A percentile compares a stretch with the other conserved stretches of the same genome.
Evolutionary conservation across 345 rosid species (phyloP).

Genomic region (Corchorus capsularis): DNA sequence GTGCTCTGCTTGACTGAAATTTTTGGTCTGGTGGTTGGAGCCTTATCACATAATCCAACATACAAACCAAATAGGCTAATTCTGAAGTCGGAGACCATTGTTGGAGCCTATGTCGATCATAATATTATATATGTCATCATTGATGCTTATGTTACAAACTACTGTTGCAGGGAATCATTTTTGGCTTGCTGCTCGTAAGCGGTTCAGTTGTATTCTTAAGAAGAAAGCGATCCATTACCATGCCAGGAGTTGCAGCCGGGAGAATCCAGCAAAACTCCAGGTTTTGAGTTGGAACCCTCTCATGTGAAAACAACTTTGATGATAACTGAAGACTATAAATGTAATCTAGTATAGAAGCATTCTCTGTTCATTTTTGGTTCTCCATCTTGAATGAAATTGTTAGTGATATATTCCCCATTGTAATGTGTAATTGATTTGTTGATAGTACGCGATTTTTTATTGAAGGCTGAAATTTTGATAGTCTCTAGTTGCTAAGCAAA

Average conservation of each 20-base stretch:
- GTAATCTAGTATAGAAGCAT: neutral
- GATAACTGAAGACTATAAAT: neutral
- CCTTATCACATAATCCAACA: neutral
- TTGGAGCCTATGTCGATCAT: neutral
- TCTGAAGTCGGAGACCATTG: neutral
- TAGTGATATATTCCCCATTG: neutral
- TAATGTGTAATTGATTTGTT: neutral
- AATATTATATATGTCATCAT: neutral
- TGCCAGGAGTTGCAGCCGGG: conserved; percentile 58
- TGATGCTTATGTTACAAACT: conserved; percentile 8
- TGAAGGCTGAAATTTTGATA: neutral
- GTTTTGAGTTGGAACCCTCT: conserved; percentile 36
- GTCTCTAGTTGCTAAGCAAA: neutral
- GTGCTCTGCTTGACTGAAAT: no score
- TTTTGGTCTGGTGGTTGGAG: no score
- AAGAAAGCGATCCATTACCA: conserved; percentile 49
- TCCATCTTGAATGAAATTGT: neutral
- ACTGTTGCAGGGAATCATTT: conserved; percentile 51
- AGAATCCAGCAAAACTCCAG: conserved; percentile 67
- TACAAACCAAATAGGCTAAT: no score
- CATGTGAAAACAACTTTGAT: conserved; percentile 6
- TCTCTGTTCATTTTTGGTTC: neutral
- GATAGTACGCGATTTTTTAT: neutral
- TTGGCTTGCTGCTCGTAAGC: conserved; percentile 60
- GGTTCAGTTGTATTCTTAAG: conserved; percentile 63